Evolutionary conservation across 1,139 yeast species (phyloP).

Genomic region (Debaryomyces sp.): DNA sequence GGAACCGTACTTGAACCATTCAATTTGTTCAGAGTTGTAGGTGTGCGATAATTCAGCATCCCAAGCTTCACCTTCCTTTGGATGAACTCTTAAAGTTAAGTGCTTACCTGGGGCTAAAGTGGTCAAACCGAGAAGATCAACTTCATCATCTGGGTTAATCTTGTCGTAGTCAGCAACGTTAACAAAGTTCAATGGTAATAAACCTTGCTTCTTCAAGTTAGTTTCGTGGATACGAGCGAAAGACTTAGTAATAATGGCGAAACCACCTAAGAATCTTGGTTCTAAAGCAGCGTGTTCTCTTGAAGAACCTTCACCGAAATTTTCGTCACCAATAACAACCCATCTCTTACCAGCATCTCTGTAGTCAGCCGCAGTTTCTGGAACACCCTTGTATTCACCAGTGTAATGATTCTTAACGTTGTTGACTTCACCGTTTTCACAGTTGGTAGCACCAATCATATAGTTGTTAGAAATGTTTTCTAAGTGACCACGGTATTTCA

Average conservation of each 20-base stretch:
- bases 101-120: slow-evolving; percentile 93
- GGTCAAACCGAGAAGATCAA: slow-evolving; percentile 84
- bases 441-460: slow-evolving; percentile 99
- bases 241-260: slow-evolving; percentile 94
- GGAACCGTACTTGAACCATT: slow-evolving; percentile 99
- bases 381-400: slow-evolving; percentile 93
- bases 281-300: slow-evolving; percentile 99
- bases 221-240: slow-evolving; percentile 89
- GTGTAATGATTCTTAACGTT: slow-evolving; percentile 86
- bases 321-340: slow-evolving; percentile 99
- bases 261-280: slow-evolving; percentile 99
- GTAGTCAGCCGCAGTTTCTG: slow-evolving; percentile 94
- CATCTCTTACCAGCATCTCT: slow-evolving; percentile 89
- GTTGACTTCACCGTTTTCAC: slow-evolving; percentile 96
- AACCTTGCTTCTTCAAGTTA: slow-evolving; percentile 55
- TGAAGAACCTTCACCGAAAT: slow-evolving; percentile 99
- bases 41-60: slow-evolving; percentile 91
- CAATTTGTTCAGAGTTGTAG: slow-evolving; percentile 93
- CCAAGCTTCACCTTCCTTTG: slow-evolving; percentile 85
- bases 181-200: slow-evolving; percentile 90
- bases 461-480: slow-evolving; percentile 98
- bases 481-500: slow-evolving; percentile 99
- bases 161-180: slow-evolving; percentile 90
- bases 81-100: slow-evolving; percentile 85
- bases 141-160: slow-evolving; percentile 87